Conservation (phyloP, 1,284 basidiomycete genomes). For the Malassezia nana region DNA sequence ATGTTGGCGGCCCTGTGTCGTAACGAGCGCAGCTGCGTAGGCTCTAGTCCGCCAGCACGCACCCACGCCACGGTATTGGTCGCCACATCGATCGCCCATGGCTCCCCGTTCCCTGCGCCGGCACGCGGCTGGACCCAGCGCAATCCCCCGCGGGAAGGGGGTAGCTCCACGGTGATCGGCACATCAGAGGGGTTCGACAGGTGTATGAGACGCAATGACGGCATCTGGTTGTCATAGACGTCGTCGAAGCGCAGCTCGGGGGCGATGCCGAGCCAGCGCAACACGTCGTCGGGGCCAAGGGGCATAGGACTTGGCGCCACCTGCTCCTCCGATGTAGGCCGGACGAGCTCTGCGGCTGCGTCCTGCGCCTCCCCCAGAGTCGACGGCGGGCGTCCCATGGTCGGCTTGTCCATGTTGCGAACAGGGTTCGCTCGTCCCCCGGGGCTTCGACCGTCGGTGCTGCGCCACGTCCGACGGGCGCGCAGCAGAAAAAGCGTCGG, state of each 20-base stretch:
- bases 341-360: not conserved
- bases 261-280: not conserved
- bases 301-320: not conserved
- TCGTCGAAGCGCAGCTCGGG: conserved; percentile 12
- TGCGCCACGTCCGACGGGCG: not conserved
- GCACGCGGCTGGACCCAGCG: conserved; percentile 12
- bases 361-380: not conserved
- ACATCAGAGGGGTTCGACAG: conserved; percentile 12
- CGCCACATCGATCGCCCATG: conserved; percentile 24
- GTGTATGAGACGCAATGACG: conserved; percentile 17
- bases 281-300: not conserved
- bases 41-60: conserved; percentile 30
- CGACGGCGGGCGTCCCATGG: not conserved
- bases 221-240: conserved; percentile 24
- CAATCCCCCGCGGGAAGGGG: not conserved
- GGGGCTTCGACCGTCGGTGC: not conserved
- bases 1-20: conserved; percentile 40
- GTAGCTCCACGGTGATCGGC: not conserved
- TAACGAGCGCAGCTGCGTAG: conserved; percentile 33
- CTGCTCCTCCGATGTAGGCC: not conserved
- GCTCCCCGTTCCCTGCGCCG: not conserved
- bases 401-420: not conserved
- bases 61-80: conserved; percentile 40
- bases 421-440: not conserved
- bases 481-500: conserved; percentile 1